phyloP scores from a whole-genome alignment of 257 asterid species.

The Cinchona pubescens region DNA sequence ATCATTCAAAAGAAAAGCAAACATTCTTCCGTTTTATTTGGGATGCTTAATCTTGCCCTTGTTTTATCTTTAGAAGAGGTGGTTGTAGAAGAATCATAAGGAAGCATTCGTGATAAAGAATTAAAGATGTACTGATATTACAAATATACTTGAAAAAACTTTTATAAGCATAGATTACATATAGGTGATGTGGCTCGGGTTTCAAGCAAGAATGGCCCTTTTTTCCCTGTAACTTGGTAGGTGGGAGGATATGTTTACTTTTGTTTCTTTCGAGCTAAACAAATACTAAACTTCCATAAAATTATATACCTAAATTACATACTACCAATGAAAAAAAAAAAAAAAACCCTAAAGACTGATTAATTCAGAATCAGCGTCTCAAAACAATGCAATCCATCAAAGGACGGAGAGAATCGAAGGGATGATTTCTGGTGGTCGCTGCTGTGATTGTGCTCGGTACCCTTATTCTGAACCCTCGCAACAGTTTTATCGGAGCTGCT shows the following conservation, averaged over 20 bases:
- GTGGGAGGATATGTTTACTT: neutral
- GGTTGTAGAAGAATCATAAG: neutral
- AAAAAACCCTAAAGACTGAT: no score
- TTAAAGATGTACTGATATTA: neutral
- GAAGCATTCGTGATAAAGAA: neutral
- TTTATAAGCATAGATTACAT: neutral
- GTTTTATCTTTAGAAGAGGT: neutral
- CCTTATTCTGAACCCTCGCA: neutral
- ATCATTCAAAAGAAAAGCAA: neutral
- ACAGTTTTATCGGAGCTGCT: neutral
- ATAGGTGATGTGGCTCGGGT: no score
- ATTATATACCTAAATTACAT: no score
- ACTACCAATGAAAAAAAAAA: no score
- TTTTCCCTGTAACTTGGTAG: neutral
- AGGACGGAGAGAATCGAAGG: neutral
- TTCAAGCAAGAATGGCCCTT: no score
- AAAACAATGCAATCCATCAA: constrained; percentile 3
- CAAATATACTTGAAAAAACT: no score
- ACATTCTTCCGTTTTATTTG: neutral
- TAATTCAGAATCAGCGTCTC: neutral
- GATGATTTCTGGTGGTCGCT: neutral
- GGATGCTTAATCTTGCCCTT: neutral
- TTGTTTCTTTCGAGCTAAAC: neutral
- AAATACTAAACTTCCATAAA: no score
- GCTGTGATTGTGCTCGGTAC: neutral